Base-by-base conservation (phyloP, 2,329 filamentous ascomycete species). In the Chalaropsis thielavioides region DNA sequence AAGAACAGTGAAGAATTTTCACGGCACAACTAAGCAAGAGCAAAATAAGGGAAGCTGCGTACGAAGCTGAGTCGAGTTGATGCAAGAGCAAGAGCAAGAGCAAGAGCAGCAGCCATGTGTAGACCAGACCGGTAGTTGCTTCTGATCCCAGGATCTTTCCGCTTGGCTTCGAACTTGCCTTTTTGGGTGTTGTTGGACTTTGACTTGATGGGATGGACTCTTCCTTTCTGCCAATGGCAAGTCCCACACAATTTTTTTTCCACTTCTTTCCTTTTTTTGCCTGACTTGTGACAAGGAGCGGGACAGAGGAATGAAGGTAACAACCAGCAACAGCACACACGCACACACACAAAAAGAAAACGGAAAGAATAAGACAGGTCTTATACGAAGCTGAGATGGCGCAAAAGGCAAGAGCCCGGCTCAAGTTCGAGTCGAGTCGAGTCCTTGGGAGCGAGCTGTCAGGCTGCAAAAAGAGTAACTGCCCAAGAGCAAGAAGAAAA, bases 101-200 rank as follows among this genome's bases (percentile, higher is more conserved):
- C 35, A 38, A 38, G 3, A 38, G 35, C 35, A 38, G 10, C 5
- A 38, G 35, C 35, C 6, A 38, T 44, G 41, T 56, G 51, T 56
- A 51, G 46, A 24, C 41, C 43, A 38, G 58, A 22, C 41, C 43
- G 59, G 59, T 43, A 61, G 35, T 61, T 61, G 59, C 59, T 43
- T 61, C 59, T 61, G 38, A 43, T 61, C 22, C 59, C 38, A 27
- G 59, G 77, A 76, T 69, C 89, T 81, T 73, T 81, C 81, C 5
- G 38, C 56, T 19, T 56, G 31, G 27, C 11, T 56, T 56, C 31
- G 51, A 56, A 56, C 15, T 56, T 56, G 51, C 51, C 51, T 56
- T 31, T 56, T 56, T 31, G 51, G 51, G 51, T 56, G 51, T 56
- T 56, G 51, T 56, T 56, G 51, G 3, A 56, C 43, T 46, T 38